These are phyloP conservation scores for Tricholoma matsutake DNA, from an alignment of 768 basidiomycete genomes.

Conservation along the genomic window DNA sequence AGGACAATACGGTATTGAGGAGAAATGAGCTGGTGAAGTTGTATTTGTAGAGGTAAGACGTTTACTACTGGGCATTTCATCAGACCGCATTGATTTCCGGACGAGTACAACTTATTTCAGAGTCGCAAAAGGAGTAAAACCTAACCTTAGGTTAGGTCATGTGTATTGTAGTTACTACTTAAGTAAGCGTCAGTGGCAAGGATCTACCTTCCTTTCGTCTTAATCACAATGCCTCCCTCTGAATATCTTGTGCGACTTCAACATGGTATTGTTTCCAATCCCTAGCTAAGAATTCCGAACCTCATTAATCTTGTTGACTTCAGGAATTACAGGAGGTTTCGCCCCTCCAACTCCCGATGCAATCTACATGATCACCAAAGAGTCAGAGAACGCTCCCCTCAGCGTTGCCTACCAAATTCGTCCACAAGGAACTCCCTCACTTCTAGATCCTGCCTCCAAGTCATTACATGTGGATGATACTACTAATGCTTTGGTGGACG, in stretches of 20 bases:
- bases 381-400: slow-evolving; percentile 33
- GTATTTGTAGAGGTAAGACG: background rate
- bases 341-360: slow-evolving; percentile 62
- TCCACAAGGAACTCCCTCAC: slow-evolving; percentile 41
- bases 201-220: background rate
- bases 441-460: slow-evolving; percentile 42
- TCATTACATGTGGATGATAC: slow-evolving; percentile 30
- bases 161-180: background rate
- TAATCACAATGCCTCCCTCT: slow-evolving; percentile 37
- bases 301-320: background rate
- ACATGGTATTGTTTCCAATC: slow-evolving; percentile 40
- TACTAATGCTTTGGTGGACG: slow-evolving; percentile 44
- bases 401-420: slow-evolving; percentile 46
- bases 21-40: background rate
- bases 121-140: background rate
- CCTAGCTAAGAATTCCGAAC: background rate
- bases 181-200: background rate
- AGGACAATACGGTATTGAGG: background rate
- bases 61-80: background rate
- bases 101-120: background rate
- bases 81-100: background rate
- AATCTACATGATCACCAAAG: slow-evolving; percentile 49
- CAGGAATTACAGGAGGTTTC: slow-evolving; percentile 78
- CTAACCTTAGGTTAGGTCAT: slow-evolving; percentile 5
- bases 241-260: slow-evolving; percentile 61